Conservation (phyloP, 2,329 filamentous ascomycete species). For the Penicillium sp. region DNA sequence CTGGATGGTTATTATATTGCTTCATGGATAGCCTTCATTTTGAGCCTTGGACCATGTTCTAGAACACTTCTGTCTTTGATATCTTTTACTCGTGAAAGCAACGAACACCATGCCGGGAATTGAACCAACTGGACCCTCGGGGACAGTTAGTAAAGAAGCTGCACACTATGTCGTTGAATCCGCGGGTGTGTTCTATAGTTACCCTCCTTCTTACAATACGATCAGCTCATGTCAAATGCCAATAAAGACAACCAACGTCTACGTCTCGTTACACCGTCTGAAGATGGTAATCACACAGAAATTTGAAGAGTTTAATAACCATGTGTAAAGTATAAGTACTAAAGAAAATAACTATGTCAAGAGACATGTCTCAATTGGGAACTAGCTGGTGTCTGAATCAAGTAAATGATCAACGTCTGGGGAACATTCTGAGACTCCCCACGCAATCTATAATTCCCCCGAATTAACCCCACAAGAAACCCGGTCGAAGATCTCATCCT, state of each 20-base stretch:
- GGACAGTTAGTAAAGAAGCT: too few species aligned
- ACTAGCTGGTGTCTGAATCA: not conserved
- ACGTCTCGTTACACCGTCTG: constrained; percentile 37
- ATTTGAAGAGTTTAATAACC: constrained; percentile 22
- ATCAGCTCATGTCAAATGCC: too few species aligned
- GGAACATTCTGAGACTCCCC: not conserved
- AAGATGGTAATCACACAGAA: constrained; percentile 34
- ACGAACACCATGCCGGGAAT: not conserved
- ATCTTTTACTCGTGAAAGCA: not conserved
- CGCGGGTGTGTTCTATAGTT: too few species aligned
- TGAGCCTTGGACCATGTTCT: not conserved
- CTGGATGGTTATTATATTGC: not conserved
- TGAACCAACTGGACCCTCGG: too few species aligned
- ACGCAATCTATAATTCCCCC: not conserved
- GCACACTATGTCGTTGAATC: too few species aligned
- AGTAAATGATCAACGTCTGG: not conserved
- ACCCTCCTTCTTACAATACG: too few species aligned
- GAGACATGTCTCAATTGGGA: not conserved
- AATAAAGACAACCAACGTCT: constrained; percentile 32
- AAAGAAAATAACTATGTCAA: not conserved
- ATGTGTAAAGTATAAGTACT: not conserved
- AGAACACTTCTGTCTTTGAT: not conserved
- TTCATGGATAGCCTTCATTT: not conserved
- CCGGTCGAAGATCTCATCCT: not conserved
- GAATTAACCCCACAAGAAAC: not conserved